phyloP scores from a whole-genome alignment of 768 basidiomycete genomes.

The Flagelloscypha sp. region DNA sequence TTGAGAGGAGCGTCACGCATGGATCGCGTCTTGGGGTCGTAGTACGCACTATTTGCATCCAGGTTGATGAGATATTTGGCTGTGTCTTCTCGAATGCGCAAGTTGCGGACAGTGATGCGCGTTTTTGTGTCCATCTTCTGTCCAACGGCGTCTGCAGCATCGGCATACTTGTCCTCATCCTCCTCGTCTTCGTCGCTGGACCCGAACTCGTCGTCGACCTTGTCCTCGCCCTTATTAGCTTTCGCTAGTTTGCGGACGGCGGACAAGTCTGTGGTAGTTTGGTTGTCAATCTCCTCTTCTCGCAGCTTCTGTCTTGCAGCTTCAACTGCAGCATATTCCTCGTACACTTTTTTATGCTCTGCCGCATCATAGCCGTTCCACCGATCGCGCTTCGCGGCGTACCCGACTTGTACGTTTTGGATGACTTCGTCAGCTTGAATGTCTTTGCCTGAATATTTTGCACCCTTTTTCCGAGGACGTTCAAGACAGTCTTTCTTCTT shows the following conservation, averaged over 20 bases:
- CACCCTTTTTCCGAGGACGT: conserved; percentile 92
- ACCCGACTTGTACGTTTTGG: conserved; percentile 68
- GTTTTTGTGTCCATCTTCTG: conserved; percentile 98
- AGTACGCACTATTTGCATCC: conserved; percentile 93
- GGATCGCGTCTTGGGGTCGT: conserved; percentile 98
- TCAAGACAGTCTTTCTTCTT: conserved; percentile 88
- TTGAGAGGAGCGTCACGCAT: conserved; percentile 95
- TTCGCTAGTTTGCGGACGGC: conserved; percentile 94
- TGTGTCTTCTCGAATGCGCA: conserved; percentile 98
- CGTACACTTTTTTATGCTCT: conserved; percentile 79
- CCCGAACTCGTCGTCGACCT: conserved; percentile 88
- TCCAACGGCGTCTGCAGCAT: conserved; percentile 94
- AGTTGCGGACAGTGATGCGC: conserved; percentile 93
- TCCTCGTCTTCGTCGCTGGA: conserved; percentile 93
- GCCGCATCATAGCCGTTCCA: conserved; percentile 98
- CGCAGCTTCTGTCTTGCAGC: conserved; percentile 81
- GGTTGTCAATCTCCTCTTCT: conserved; percentile 97
- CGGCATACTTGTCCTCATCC: conserved; percentile 97
- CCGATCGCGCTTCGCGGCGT: conserved; percentile 91
- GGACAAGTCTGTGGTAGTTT: conserved; percentile 85
- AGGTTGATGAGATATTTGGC: conserved; percentile 98
- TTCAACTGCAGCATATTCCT: conserved; percentile 92
- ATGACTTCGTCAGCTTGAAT: conserved; percentile 89
- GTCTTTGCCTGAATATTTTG: conserved; percentile 83
- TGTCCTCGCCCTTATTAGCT: conserved; percentile 66